Evolutionary conservation across 2,329 filamentous ascomycete genomes (phyloP).

Genomic region (Penicillium sp.): DNA sequence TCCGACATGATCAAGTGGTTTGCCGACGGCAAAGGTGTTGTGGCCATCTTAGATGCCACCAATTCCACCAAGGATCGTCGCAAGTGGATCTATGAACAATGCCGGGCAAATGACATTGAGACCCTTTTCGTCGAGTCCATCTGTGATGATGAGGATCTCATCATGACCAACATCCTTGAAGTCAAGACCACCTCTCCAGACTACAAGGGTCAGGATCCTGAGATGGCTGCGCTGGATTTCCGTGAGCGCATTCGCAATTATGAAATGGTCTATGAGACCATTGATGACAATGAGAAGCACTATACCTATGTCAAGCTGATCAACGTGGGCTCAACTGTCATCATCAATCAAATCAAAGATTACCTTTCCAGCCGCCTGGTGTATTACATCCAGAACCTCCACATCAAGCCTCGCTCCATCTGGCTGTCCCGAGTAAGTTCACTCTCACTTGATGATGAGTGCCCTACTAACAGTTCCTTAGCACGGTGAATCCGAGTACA

Average conservation of each 20-base stretch:
- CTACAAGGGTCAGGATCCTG: constrained; percentile 89
- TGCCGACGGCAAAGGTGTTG: constrained; percentile 64
- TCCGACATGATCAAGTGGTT: constrained; percentile 96
- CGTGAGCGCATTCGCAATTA: constrained; percentile 92
- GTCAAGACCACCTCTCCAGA: constrained; percentile 96
- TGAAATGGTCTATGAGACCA: constrained; percentile 91
- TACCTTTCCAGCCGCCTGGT: constrained; percentile 94
- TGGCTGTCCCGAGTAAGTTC: constrained; percentile 81
- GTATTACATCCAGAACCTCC: constrained; percentile 97
- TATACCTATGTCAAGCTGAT: constrained; percentile 97
- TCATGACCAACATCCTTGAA: constrained; percentile 97
- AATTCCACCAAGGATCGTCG: constrained; percentile 89
- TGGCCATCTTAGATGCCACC: constrained; percentile 92
- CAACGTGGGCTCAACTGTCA: constrained; percentile 89
- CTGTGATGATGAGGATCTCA: constrained; percentile 90
- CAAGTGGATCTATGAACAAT: constrained; percentile 82
- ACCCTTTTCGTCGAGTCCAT: constrained; percentile 95
- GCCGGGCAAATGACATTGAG: constrained; percentile 69
- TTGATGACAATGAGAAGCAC: constrained; percentile 80
- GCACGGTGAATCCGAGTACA: constrained; percentile 94
- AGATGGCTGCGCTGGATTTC: constrained; percentile 85
- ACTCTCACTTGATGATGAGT: background rate
- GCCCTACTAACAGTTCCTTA: constrained; percentile 32
- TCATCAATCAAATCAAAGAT: constrained; percentile 96
- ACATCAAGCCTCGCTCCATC: constrained; percentile 92